Conservation (phyloP, 106 monocot species). For the Allium sativum region DNA sequence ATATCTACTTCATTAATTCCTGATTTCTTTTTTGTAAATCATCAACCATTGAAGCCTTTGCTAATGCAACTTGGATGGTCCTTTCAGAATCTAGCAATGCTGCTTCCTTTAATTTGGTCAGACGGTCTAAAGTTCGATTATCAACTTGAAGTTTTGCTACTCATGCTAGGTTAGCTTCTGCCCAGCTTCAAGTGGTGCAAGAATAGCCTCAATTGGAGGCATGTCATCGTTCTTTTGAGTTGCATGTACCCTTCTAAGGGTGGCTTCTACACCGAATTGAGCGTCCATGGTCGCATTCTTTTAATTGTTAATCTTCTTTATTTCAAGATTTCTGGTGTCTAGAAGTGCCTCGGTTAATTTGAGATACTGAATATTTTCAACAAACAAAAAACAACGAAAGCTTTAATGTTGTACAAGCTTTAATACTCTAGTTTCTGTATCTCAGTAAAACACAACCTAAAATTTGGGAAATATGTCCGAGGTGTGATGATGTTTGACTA, state of each 20-base stretch:
- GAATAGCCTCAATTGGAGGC: constrained; percentile 99
- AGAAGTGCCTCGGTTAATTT: too few species aligned
- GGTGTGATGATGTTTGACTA: too few species aligned
- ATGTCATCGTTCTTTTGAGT: constrained; percentile 99
- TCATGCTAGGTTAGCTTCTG: constrained; percentile 81
- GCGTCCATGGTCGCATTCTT: constrained; percentile 94
- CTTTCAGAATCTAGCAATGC: constrained; percentile 89
- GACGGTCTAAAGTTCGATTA: constrained; percentile 85
- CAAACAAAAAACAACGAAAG: too few species aligned
- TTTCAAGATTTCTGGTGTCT: constrained; percentile 98
- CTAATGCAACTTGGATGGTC: constrained; percentile 71
- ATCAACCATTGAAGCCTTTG: constrained; percentile 93
- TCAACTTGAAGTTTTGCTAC: constrained; percentile 87
- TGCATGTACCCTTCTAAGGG: constrained; percentile 94
- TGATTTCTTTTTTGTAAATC: constrained; percentile 96
- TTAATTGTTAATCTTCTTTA: constrained; percentile 92
- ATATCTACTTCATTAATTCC: constrained; percentile 90
- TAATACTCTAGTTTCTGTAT: too few species aligned
- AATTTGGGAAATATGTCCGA: too few species aligned
- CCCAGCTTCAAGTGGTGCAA: constrained; percentile 94
- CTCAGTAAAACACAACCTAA: too few species aligned
- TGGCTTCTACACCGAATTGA: constrained; percentile 97
- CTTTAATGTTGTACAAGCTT: too few species aligned
- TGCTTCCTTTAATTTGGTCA: constrained; percentile 97
- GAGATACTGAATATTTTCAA: too few species aligned